Base-by-base conservation (phyloP, 1,284 basidiomycete genomes). In the Neonothopanus nambi region DNA sequence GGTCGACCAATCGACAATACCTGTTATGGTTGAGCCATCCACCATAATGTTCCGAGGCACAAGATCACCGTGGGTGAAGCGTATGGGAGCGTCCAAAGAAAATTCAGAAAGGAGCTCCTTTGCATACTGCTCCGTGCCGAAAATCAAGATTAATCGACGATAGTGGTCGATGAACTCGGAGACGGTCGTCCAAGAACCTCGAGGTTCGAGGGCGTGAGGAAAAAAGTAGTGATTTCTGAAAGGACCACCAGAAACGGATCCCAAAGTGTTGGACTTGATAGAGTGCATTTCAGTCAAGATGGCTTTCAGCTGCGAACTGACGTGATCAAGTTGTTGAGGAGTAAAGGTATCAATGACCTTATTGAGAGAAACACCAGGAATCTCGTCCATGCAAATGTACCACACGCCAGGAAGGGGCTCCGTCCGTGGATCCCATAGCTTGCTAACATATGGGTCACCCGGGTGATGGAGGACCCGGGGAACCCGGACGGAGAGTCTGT, bases 31-130 rank as follows among this genome's bases (percentile, higher is more conserved):
- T 5, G 57, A 60, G 5, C 63, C 67, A 17, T 64, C 45, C 17
- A 69, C 66, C 8, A 68, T 56, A 48, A 67, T 65, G 48, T 68
- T 68, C 38, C 55, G 43, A 9, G 64, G 64, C 12, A 64, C 47
- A 12, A 68, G 57, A 51, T 66, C 65, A 11, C 60, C 65, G 42
- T 68, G 67, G 15, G 63, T 55, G 33, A 68, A 65, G 41, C 48
- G 51, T 21, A 63, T 56, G 15, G 56, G 21, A 23, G 57, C 60
- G 52, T 65, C 54, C 15, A 48, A 51, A 20, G 64, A 63, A 33
- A 65, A 23, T 13, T 53, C 43, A 30, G 52, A 46, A 23, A 65
- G 49, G 21, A 64, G 30, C 13, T 56, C 56, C 18, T 60, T 56
- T 26, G 54, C 40, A 47, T 55, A 54, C 37, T 54, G 36, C 49